A percentile compares a stretch with the other conserved stretches of the same genome.
phyloP scores from a whole-genome alignment of 148 eudicot genomes.

The Pouteria glomerata region DNA sequence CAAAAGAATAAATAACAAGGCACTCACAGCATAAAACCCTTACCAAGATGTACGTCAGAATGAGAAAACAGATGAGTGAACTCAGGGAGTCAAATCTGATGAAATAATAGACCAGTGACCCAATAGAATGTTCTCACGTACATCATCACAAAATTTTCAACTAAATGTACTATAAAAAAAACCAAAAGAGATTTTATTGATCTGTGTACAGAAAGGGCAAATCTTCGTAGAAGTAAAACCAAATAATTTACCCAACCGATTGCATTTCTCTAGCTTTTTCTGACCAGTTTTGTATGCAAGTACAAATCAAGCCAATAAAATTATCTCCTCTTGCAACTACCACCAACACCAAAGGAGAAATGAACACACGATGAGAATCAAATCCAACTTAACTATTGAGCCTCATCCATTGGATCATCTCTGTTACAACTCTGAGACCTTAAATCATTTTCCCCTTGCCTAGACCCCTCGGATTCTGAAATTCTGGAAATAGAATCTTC shows the following conservation, averaged over 20 bases:
- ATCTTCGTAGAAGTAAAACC: no score
- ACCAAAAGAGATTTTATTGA: no score
- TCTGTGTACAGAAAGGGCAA: no score
- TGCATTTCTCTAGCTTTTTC: neutral
- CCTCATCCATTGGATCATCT: constrained; percentile 73
- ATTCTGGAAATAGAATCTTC: constrained; percentile 72
- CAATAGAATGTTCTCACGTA: no score
- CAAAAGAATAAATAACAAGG: no score
- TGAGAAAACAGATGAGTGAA: no score
- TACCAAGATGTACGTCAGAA: no score
- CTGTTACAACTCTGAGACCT: constrained; percentile 30
- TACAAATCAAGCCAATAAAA: neutral
- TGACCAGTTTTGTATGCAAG: constrained; percentile 1
- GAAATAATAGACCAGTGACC: no score
- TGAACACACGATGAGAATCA: neutral
- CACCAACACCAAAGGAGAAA: neutral
- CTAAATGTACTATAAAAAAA: no score
- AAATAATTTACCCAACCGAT: neutral
- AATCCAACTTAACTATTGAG: constrained; percentile 32
- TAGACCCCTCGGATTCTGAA: constrained; percentile 32
- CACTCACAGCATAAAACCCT: no score
- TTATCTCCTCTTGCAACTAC: constrained; percentile 4
- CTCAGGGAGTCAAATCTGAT: no score
- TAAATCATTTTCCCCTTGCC: constrained; percentile 28
- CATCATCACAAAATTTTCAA: no score